A percentile compares a stretch with the other conserved stretches of the same genome.
Conservation (phyloP, 1,139 yeast species). For the Saccharomyces hybrid region DNA sequence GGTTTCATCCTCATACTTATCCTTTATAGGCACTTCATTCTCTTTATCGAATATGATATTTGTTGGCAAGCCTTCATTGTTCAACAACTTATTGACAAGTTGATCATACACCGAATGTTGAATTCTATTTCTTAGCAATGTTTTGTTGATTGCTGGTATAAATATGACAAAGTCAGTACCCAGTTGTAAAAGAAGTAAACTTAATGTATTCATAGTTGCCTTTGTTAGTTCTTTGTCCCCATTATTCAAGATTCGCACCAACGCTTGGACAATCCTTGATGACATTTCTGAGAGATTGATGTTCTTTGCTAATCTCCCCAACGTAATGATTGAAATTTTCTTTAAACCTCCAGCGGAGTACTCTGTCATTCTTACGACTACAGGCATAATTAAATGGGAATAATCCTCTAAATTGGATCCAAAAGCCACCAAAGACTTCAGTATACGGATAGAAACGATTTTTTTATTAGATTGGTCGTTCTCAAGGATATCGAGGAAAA, state of each 20-base stretch:
- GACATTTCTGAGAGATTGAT: conserved; percentile 82
- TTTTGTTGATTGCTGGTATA: conserved; percentile 76
- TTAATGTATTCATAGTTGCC: conserved; percentile 70
- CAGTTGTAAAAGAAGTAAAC: conserved; percentile 70
- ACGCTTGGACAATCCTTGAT: conserved; percentile 81
- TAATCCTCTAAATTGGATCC: conserved; percentile 86
- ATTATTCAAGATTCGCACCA: conserved; percentile 58
- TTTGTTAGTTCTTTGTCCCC: conserved; percentile 55
- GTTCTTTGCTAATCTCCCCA: conserved; percentile 71
- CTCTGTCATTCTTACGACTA: conserved; percentile 74
- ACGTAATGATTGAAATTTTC: conserved; percentile 71
- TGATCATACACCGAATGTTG: conserved; percentile 75
- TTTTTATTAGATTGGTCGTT: conserved; percentile 61
- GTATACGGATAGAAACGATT: conserved; percentile 64
- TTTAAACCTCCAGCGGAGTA: conserved; percentile 51
- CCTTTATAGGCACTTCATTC: conserved; percentile 49
- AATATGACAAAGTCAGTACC: conserved; percentile 82
- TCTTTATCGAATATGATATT: conserved; percentile 66
- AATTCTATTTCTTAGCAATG: conserved; percentile 54
- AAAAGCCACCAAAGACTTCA: conserved; percentile 81
- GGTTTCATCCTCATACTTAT: conserved; percentile 58
- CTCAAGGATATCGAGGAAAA: conserved; percentile 70
- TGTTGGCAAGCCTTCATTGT: conserved; percentile 86
- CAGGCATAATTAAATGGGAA: conserved; percentile 77
- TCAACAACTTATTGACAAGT: conserved; percentile 64